Evolutionary conservation across 495 filamentous ascomycete genomes (phyloP), one percentile per base, ranked within the genome.

Genomic region (Neurospora sp.): DNA sequence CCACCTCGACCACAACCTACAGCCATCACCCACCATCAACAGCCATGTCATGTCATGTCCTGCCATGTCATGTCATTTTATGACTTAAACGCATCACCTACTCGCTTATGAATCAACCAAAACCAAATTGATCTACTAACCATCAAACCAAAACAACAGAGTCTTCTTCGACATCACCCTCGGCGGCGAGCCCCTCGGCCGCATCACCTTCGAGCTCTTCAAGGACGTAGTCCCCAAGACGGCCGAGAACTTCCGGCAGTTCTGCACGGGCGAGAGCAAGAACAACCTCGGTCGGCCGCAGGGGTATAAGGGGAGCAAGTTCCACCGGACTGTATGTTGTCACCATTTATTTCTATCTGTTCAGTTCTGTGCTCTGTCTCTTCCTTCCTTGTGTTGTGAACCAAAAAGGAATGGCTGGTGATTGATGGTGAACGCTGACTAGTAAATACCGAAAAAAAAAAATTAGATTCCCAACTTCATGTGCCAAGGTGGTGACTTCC

Each of bases 151-250:
- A 42, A 76, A 20, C 20, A 16, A 69, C 74, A 88, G 86, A 41
- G 93, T 97, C 69, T 99, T 99, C 82, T 97, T 99, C 79, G 96
- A 99, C 82, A 88, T 99, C 70, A 89, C 94, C 7, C 85, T 99
- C 39, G 94, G 93, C 82, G 95, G 94, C 46, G 94, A 98, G 76
- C 89, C 93, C 31, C 88, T 99, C 22, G 96, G 96, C 72, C 90
- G 95, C 39, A 89, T 99, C 74, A 96, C 94, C 77, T 94, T 99
- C 80, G 93, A 98, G 81, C 91, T 99, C 73, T 98, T 94, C 86
- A 89, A 91, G 53, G 86, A 96, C 78, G 83, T 90, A 9, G 92
- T 92, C 0, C 96, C 96, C 39, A 89, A 89, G 73, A 98, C 96
- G 7, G 94, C 95, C 20, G 96, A 98, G 82, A 98, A 99, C 82